Percentiles rank a stretch among this genome's conserved stretches.
Conservation (phyloP, 805 yeast genomes). For the Tetrapisispora phaffii region DNA sequence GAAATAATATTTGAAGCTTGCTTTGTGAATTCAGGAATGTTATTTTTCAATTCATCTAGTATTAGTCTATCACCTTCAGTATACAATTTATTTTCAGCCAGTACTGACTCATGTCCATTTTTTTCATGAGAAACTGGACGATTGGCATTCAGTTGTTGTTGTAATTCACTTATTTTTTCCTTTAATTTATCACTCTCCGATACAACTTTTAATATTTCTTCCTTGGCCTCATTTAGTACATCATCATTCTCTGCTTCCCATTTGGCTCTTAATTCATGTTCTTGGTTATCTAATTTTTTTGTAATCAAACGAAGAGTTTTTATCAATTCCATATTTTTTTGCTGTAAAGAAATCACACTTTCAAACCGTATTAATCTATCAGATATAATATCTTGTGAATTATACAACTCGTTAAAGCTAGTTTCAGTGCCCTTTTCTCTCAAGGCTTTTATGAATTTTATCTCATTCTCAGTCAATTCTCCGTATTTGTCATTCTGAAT, state of each 20-base stretch:
- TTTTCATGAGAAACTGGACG: not conserved
- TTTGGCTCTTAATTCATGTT: conserved; percentile 24
- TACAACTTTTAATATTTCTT: conserved; percentile 55
- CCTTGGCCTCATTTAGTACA: conserved; percentile 54
- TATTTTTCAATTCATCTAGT: conserved; percentile 24
- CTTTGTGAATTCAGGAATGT: conserved; percentile 12
- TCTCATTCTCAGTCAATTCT: conserved; percentile 45
- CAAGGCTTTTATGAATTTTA: conserved; percentile 48
- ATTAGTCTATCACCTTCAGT: not conserved
- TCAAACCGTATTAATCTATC: conserved; percentile 64
- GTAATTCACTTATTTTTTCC: conserved; percentile 41
- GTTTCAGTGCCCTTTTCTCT: conserved; percentile 18
- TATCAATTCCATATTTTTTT: conserved; percentile 63
- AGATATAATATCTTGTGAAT: conserved; percentile 59
- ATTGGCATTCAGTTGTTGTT: not conserved
- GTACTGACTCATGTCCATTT: not conserved
- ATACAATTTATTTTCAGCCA: no score
- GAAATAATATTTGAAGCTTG: conserved; percentile 27
- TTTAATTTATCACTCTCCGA: conserved; percentile 46
- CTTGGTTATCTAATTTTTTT: conserved; percentile 54
- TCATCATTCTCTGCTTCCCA: conserved; percentile 16
- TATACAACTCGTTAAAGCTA: conserved; percentile 30
- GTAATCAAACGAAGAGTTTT: conserved; percentile 52
- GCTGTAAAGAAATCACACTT: conserved; percentile 55
- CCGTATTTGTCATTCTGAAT: conserved; percentile 43